Conservation (phyloP, 441 rosid genomes). For the Croton laevigatus region DNA sequence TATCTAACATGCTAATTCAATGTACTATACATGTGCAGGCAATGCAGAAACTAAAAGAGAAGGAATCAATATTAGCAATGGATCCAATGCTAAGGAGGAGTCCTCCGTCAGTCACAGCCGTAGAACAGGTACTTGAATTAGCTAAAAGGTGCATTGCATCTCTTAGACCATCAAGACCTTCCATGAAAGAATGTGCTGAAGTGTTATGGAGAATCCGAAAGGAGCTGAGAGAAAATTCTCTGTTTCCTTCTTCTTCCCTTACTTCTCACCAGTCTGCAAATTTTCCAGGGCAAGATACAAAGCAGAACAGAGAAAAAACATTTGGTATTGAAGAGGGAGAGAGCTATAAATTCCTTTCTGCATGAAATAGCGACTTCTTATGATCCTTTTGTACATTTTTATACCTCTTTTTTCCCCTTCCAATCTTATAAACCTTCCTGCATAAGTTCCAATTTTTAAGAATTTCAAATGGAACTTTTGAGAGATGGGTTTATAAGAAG, state of each 20-base stretch:
- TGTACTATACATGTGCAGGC: slow-evolving; percentile 44
- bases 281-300: slow-evolving; percentile 36
- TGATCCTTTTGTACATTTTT: neutral
- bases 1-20: neutral
- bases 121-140: slow-evolving; percentile 58
- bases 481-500: neutral
- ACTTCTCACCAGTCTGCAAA: slow-evolving; percentile 45
- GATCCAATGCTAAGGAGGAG: slow-evolving; percentile 65
- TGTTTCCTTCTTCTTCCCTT: slow-evolving; percentile 32
- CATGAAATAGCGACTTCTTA: slow-evolving; percentile 25
- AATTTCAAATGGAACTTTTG: neutral
- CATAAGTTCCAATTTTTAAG: neutral
- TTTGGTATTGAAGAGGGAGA: slow-evolving; percentile 49
- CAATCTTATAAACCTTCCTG: neutral
- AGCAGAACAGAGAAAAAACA: slow-evolving; percentile 29
- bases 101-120: slow-evolving; percentile 54
- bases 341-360: slow-evolving; percentile 44
- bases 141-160: slow-evolving; percentile 60
- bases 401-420: too few relatives aligned
- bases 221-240: slow-evolving; percentile 41
- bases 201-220: slow-evolving; percentile 68
- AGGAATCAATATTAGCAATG: slow-evolving; percentile 65
- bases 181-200: slow-evolving; percentile 74
- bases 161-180: slow-evolving; percentile 57
- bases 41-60: slow-evolving; percentile 54